Conservation (phyloP, 192 early-diverging fungal species). For the Jimgerdemannia flammicorona region DNA sequence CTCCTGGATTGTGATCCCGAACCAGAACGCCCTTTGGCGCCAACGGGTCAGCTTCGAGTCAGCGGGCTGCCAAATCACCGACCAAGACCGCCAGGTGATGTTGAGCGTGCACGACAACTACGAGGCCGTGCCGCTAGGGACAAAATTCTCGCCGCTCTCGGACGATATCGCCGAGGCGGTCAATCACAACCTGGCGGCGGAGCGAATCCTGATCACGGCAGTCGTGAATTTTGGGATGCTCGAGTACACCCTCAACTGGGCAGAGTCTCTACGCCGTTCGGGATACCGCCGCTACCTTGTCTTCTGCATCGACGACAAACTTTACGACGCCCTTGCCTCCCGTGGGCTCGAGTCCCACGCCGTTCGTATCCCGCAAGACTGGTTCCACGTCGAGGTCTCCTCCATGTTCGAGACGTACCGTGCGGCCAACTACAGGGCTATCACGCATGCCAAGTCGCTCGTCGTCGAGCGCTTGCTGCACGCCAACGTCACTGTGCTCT, state of each 20-base stretch:
- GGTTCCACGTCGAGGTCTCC: slow-evolving; percentile 29
- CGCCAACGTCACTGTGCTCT: slow-evolving; percentile 24
- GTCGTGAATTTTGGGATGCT: slow-evolving; percentile 33
- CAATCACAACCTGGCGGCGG: background rate
- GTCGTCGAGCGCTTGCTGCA: slow-evolving; percentile 35
- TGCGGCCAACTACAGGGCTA: slow-evolving; percentile 24
- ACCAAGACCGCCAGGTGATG: no score
- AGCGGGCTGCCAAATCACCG: no score
- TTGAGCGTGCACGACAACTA: no score
- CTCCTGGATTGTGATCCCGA: no score
- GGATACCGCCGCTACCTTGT: slow-evolving; percentile 22
- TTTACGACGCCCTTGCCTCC: slow-evolving; percentile 22
- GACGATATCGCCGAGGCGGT: background rate
- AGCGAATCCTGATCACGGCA: slow-evolving; percentile 19
- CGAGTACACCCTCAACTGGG: slow-evolving; percentile 40
- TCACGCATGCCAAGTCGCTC: slow-evolving; percentile 35
- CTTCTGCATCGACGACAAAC: slow-evolving; percentile 30
- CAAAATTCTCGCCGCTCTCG: no score
- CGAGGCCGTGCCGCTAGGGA: no score
- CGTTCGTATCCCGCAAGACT: slow-evolving; percentile 25
- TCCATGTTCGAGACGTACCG: slow-evolving; percentile 19
- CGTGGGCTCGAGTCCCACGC: slow-evolving; percentile 25
- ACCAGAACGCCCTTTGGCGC: no score
- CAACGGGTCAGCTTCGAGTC: no score
- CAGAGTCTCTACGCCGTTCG: slow-evolving; percentile 22